These are phyloP conservation scores for Saturnispora gosingensis DNA, from an alignment of 805 yeast species.

Conservation along the genomic window DNA sequence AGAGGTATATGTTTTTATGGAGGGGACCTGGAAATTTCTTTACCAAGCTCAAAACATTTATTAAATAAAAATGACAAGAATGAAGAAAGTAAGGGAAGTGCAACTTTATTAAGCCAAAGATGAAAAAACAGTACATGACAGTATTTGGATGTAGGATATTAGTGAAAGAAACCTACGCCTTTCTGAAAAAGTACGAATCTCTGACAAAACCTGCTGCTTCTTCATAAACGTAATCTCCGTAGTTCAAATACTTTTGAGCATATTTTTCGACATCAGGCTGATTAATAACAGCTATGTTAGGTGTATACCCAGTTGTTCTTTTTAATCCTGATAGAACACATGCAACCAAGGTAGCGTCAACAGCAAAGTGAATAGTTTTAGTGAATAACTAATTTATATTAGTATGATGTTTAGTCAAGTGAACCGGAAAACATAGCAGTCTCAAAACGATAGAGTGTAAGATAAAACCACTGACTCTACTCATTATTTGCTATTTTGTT, in stretches of 20 bases:
- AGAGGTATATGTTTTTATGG: background rate
- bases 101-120: background rate
- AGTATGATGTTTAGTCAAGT: background rate
- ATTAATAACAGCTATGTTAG: constrained; percentile 41
- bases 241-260: constrained; percentile 57
- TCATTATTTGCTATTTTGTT: background rate
- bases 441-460: background rate
- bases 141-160: background rate
- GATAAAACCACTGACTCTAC: background rate
- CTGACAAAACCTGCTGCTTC: constrained; percentile 59
- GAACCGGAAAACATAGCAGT: background rate
- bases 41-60: background rate
- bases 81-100: background rate
- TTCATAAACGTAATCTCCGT: constrained; percentile 83
- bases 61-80: background rate
- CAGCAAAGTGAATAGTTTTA: constrained; percentile 46
- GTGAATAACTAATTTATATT: constrained; percentile 1
- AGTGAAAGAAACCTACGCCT: background rate
- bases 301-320: constrained; percentile 60
- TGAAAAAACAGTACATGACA: background rate
- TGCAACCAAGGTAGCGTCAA: constrained; percentile 55
- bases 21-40: too few species aligned
- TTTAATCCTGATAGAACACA: constrained; percentile 66
- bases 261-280: constrained; percentile 41
- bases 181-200: constrained; percentile 56